phyloP scores from a whole-genome alignment of 1,284 basidiomycete genomes.

The Sanguinoderma infundibulare region DNA sequence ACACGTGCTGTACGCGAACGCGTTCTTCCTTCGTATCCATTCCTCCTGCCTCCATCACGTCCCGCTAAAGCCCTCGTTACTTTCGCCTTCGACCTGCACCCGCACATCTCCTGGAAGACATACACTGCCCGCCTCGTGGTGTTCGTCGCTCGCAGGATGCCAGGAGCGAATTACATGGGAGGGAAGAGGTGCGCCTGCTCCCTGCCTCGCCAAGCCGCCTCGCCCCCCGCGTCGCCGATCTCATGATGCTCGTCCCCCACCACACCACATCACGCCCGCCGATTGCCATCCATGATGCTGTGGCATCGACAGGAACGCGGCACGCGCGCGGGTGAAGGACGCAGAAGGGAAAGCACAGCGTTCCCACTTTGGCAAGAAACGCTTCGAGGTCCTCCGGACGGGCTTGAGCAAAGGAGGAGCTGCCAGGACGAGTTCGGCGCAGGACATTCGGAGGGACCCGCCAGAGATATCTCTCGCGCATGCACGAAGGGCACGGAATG shows the following conservation, averaged over 20 bases:
- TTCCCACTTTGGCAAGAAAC: slow-evolving; percentile 57
- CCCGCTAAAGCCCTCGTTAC: background rate
- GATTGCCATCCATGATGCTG: background rate
- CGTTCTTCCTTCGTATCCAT: slow-evolving; percentile 4
- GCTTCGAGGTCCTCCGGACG: slow-evolving; percentile 54
- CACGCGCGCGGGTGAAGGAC: slow-evolving; percentile 57
- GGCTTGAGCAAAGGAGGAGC: slow-evolving; percentile 29
- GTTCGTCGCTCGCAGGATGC: slow-evolving; percentile 37
- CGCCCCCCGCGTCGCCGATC: background rate
- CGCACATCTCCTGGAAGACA: background rate
- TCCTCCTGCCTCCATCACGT: slow-evolving; percentile 2
- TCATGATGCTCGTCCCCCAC: background rate
- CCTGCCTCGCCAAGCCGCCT: background rate
- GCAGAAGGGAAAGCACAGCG: slow-evolving; percentile 52
- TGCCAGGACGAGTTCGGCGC: background rate
- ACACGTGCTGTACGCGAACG: slow-evolving; percentile 10
- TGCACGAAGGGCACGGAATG: slow-evolving; percentile 17
- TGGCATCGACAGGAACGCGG: slow-evolving; percentile 49
- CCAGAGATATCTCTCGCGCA: slow-evolving; percentile 33
- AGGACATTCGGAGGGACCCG: background rate
- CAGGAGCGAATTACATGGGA: slow-evolving; percentile 67
- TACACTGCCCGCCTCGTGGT: background rate
- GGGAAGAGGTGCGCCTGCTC: slow-evolving; percentile 49
- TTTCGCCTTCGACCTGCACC: background rate
- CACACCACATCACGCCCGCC: background rate